phyloP scores from a whole-genome alignment of 2,329 filamentous ascomycete genomes.

The Ceratocystis alfenasii region DNA sequence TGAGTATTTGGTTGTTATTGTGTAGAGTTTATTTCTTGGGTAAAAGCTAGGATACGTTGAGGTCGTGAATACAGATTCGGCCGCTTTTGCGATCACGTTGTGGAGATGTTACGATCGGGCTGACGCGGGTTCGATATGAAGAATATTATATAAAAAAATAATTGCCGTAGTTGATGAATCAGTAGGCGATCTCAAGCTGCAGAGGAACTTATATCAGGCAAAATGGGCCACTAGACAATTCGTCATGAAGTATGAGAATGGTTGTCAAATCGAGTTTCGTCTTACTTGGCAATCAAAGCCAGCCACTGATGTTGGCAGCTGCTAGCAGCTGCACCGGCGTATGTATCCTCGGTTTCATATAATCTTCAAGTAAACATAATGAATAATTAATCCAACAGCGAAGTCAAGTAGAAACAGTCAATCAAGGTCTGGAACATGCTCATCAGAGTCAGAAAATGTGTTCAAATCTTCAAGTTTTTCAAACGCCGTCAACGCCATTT shows the following conservation, averaged over 20 bases:
- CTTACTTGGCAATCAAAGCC: neutral
- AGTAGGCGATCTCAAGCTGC: neutral
- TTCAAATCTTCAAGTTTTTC: constrained; percentile 3
- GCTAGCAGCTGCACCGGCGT: neutral
- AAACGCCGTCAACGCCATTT: constrained; percentile 21
- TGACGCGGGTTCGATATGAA: neutral
- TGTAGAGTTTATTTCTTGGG: neutral
- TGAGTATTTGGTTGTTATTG: neutral
- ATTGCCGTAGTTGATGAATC: neutral
- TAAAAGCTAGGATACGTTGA: neutral
- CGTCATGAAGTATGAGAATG: neutral
- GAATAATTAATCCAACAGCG: neutral
- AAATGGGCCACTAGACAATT: neutral
- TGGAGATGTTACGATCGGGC: neutral
- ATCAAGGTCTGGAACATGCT: neutral
- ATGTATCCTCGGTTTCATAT: neutral
- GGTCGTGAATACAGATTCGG: neutral
- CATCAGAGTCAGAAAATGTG: constrained; percentile 12
- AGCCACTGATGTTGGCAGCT: neutral
- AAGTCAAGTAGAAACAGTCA: neutral
- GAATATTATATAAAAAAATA: neutral
- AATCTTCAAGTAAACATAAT: neutral
- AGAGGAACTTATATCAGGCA: neutral
- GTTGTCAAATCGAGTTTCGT: neutral
- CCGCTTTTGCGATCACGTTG: too few relatives aligned